phyloP scores from a whole-genome alignment of 495 filamentous ascomycete genomes.

The Oidiodendron maius region DNA sequence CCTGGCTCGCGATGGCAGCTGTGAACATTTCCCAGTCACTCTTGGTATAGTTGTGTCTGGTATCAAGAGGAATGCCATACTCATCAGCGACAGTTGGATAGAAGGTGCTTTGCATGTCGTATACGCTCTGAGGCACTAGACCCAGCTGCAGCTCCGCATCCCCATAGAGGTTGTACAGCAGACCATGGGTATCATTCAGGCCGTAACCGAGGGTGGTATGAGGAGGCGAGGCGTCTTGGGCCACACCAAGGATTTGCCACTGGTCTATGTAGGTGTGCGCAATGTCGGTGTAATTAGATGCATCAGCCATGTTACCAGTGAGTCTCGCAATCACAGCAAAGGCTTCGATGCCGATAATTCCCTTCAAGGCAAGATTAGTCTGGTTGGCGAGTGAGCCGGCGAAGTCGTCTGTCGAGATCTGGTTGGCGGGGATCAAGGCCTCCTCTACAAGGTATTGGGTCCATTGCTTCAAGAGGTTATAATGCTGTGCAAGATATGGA shows the following conservation, averaged over 20 bases:
- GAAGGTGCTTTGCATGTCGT: constrained; percentile 72
- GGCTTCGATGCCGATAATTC: constrained; percentile 86
- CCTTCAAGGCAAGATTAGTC: constrained; percentile 90
- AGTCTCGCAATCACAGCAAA: constrained; percentile 74
- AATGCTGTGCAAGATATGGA: constrained; percentile 47
- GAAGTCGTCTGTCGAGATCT: constrained; percentile 93
- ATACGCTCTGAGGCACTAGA: constrained; percentile 65
- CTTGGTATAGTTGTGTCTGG: constrained; percentile 78
- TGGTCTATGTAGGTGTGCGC: constrained; percentile 66
- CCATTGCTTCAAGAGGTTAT: constrained; percentile 78
- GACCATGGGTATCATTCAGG: constrained; percentile 46
- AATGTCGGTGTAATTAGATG: constrained; percentile 56
- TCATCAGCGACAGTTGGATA: constrained; percentile 67
- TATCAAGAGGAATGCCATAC: constrained; percentile 82
- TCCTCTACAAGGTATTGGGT: constrained; percentile 79
- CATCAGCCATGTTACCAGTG: constrained; percentile 54
- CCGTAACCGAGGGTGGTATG: constrained; percentile 68
- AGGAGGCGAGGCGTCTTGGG: constrained; percentile 53
- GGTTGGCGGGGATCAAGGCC: constrained; percentile 72
- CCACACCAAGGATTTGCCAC: constrained; percentile 72
- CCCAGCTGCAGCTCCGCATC: constrained; percentile 69
- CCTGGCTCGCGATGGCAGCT: constrained; percentile 59
- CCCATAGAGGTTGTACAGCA: constrained; percentile 84
- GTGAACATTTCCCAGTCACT: constrained; percentile 84
- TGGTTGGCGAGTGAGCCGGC: constrained; percentile 83